A percentile compares a stretch with the other conserved stretches of the same genome.
Conservation (phyloP, 2,329 filamentous ascomycete species). For the Triangularia setosa region DNA sequence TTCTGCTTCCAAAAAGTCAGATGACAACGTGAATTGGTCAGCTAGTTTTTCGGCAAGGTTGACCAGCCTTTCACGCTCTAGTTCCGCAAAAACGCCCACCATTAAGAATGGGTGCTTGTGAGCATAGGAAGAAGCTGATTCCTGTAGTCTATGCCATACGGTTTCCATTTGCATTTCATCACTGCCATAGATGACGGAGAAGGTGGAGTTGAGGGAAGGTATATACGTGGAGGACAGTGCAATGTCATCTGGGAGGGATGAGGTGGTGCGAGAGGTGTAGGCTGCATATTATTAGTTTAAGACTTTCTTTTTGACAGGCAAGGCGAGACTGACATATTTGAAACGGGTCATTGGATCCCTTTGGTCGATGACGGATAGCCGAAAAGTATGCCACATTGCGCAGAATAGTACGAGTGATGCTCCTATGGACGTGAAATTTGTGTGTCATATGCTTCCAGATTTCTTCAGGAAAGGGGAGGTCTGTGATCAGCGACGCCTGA, state of each 20-base stretch:
- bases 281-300: background rate
- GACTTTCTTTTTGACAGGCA: background rate
- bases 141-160: background rate
- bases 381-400: conserved; percentile 10
- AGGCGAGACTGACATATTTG: conserved; percentile 2
- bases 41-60: background rate
- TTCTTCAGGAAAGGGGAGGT: conserved; percentile 2
- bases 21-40: too few species aligned
- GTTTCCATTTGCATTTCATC: background rate
- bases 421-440: conserved; percentile 6
- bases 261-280: conserved; percentile 5
- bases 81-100: conserved; percentile 9
- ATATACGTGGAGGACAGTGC: conserved; percentile 8
- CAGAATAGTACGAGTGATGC: conserved; percentile 11
- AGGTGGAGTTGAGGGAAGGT: background rate
- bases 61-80: conserved; percentile 8
- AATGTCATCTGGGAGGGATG: conserved; percentile 5
- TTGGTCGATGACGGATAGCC: background rate
- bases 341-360: background rate
- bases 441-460: conserved; percentile 1
- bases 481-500: background rate
- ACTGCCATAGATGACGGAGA: conserved; percentile 11
- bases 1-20: background rate
- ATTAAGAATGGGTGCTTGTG: conserved; percentile 8
- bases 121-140: background rate